phyloP scores from a whole-genome alignment of 371 early-diverging fungal species.

The Mortierella sp. region DNA sequence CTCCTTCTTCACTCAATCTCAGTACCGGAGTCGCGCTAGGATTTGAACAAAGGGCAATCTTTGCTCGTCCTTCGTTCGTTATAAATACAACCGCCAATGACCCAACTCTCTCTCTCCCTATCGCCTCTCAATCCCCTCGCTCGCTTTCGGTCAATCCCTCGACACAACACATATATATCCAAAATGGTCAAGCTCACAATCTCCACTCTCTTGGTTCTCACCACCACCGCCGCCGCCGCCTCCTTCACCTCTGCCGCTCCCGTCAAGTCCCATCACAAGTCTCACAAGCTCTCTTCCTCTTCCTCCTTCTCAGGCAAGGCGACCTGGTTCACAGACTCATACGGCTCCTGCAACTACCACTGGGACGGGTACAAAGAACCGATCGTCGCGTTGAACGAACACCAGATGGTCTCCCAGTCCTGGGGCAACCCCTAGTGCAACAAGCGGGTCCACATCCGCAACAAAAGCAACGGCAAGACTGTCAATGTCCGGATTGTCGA shows the following conservation, averaged over 20 bases:
- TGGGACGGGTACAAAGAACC: conserved; percentile 39
- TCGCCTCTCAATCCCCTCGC: no score
- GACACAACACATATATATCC: neutral
- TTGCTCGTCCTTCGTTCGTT: no score
- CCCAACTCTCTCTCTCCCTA: neutral
- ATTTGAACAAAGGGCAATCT: no score
- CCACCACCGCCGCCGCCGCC: conserved; percentile 16
- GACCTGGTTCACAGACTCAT: conserved; percentile 49
- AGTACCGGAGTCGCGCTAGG: no score
- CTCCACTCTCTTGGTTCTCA: conserved; percentile 20
- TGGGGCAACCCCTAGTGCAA: conserved; percentile 48
- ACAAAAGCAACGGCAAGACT: conserved; percentile 40
- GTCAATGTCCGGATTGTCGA: conserved; percentile 44
- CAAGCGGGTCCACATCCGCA: conserved; percentile 18
- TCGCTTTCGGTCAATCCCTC: no score
- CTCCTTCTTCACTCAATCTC: neutral
- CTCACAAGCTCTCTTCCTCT: conserved; percentile 17
- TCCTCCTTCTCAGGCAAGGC: conserved; percentile 40
- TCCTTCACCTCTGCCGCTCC: conserved; percentile 13
- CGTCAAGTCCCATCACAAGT: neutral
- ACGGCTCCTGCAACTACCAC: conserved; percentile 40
- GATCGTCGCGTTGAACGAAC: conserved; percentile 42
- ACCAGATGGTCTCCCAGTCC: conserved; percentile 40
- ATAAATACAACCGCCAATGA: neutral
- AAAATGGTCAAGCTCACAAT: conserved; percentile 49